Base-by-base conservation (phyloP, 1,284 basidiomycete species). In the Ceratobasidium sp. region DNA sequence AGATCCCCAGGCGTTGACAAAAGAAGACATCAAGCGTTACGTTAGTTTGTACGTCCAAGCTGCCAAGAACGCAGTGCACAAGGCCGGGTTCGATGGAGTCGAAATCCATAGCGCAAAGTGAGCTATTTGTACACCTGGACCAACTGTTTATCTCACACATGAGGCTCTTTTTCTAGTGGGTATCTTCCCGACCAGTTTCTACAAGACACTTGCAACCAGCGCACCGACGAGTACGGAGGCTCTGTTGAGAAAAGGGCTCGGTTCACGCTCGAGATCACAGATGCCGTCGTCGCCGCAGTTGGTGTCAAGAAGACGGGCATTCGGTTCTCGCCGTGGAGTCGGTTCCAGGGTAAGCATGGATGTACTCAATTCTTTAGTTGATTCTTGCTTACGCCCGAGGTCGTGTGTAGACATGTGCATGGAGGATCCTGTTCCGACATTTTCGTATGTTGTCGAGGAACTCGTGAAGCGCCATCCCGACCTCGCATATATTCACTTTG, bases 401-500 rank as follows among this genome's bases (percentile, higher is more conserved):
- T 29, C 15, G 13, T 40, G 11, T 62, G 15, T 62, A 5, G 84
- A 80, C 29, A 86, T 86, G 83, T 77, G 83, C 80, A 85, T 86
- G 83, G 67, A 82, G 11, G 85, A 89, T 70, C 90, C 87, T 0
- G 78, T 85, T n/a, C 84, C 85, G 15, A 85, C 85, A 0, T 88
- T 86, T 82, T 77, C 81, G 8, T 81, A 86, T 78, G 80, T 88
- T 59, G 81, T 85, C n/a, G 75, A 80, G 0, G 65, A 80, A 5
- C 73, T 87, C 6, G 81, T 82, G 68, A 69, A 84, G 59, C 79
- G 82, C 0, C 84, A 87, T 80, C 87, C 89, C 22, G 80, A 85
- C 9, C 82, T 91, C 8, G 89, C 89, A 0, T 92, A 90, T 80
- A 76, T 91, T 19, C 91, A 92, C 80, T 82, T 87, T 52, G 82